phyloP scores from a whole-genome alignment of 352 stramenopile species.

The Hyaloperonospora brassicae region DNA sequence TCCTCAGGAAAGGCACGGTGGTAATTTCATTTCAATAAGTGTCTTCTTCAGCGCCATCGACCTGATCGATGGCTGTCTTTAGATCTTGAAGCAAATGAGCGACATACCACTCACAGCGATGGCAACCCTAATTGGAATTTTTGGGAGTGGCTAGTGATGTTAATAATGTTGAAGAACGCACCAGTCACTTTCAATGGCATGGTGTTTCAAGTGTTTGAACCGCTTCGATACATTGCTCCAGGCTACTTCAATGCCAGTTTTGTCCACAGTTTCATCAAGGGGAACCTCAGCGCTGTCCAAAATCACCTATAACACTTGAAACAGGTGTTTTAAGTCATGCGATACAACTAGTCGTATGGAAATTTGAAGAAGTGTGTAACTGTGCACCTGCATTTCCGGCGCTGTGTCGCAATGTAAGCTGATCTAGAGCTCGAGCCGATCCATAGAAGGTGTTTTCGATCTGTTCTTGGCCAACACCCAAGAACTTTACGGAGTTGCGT shows the following conservation, averaged over 20 bases:
- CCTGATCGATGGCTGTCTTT: not conserved
- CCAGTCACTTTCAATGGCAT: not conserved
- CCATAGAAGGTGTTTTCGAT: slow-evolving; percentile 14
- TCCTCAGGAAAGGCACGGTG: not conserved
- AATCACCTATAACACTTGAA: slow-evolving; percentile 16
- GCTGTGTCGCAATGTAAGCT: slow-evolving; percentile 15
- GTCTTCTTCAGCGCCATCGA: not conserved
- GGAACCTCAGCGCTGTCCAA: not conserved
- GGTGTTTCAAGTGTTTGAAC: not conserved
- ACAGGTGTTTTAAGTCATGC: slow-evolving; percentile 17
- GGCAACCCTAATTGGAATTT: no score
- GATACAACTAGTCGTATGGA: slow-evolving; percentile 17
- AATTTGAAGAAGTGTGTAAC: slow-evolving; percentile 25
- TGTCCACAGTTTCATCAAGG: not conserved
- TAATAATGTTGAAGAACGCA: not conserved
- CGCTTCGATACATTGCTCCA: not conserved
- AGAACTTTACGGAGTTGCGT: no score
- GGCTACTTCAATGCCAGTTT: not conserved
- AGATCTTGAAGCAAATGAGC: no score
- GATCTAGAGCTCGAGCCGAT: slow-evolving; percentile 7
- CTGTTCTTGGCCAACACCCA: no score
- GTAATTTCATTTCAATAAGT: not conserved
- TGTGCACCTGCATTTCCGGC: slow-evolving; percentile 18
- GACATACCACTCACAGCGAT: no score
- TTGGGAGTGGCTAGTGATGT: no score